A percentile compares a stretch with the other conserved stretches of the same genome.
Conservation (phyloP, 2,329 filamentous ascomycete genomes). For the Monosporascus ibericus region DNA sequence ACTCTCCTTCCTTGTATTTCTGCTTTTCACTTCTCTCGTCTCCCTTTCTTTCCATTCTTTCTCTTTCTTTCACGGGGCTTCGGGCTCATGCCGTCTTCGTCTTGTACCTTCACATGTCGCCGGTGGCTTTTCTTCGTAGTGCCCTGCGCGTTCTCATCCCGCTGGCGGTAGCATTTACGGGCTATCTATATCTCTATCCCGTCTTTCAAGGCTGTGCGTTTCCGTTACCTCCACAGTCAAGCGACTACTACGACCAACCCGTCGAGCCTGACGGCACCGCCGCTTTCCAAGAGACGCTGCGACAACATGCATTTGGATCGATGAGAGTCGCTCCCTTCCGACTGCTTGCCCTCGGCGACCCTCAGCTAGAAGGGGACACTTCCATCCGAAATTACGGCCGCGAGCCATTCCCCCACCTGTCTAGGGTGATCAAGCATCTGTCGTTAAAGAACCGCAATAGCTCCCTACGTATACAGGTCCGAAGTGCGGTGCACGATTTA, state of each 20-base stretch:
- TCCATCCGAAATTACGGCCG: constrained; percentile 61
- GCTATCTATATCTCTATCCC: constrained; percentile 86
- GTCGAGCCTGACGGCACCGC: constrained; percentile 4
- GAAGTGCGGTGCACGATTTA: constrained; percentile 49
- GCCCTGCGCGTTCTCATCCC: constrained; percentile 53
- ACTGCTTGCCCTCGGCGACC: constrained; percentile 82
- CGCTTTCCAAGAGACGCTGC: constrained; percentile 33
- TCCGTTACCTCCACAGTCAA: constrained; percentile 41
- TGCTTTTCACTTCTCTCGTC: constrained; percentile 7
- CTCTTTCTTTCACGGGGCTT: constrained; percentile 15
- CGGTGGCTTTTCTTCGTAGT: constrained; percentile 49
- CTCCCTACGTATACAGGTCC: constrained; percentile 45
- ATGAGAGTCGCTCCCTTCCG: constrained; percentile 58
- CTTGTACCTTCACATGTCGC: constrained; percentile 37
- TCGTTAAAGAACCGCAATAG: constrained; percentile 40
- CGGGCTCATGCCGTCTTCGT: constrained; percentile 30
- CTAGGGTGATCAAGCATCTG: constrained; percentile 38
- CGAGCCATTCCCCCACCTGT: constrained; percentile 48
- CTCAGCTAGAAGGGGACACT: constrained; percentile 88
- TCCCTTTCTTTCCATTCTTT: constrained; percentile 9
- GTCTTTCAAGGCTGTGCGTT: constrained; percentile 76
- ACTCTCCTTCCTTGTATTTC: too few relatives aligned
- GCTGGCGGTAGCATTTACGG: constrained; percentile 61
- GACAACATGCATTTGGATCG: constrained; percentile 23
- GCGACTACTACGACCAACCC: not conserved